Evolutionary conservation across 2,329 filamentous ascomycete genomes (phyloP).

Genomic region (Verticillium nubilum): DNA sequence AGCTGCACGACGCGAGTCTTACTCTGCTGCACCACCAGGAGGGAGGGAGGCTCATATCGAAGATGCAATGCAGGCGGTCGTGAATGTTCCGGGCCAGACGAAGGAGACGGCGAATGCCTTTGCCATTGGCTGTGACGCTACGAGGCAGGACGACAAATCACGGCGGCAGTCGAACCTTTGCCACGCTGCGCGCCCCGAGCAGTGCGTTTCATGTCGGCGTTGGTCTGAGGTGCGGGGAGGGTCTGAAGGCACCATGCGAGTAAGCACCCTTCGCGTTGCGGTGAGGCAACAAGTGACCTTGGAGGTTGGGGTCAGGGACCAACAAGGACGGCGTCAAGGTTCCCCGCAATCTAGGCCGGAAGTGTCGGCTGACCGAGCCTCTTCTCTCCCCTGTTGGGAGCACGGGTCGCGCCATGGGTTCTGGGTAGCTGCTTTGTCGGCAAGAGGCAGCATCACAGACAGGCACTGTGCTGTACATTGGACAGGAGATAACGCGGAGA

Average conservation of each 20-base stretch:
- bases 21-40: neutral
- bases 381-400: neutral
- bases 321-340: neutral
- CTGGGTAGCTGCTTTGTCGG: neutral
- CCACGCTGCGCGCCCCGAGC: neutral
- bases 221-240: neutral
- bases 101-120: neutral
- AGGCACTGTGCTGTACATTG: neutral
- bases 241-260: neutral
- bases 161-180: neutral
- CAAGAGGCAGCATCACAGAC: neutral
- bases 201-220: neutral
- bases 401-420: neutral
- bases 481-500: neutral
- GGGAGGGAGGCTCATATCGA: neutral
- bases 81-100: neutral
- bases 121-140: neutral
- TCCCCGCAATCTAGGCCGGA: neutral
- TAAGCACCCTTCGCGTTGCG: neutral
- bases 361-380: neutral
- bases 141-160: neutral
- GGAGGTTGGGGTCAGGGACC: neutral
- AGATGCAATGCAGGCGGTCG: neutral
- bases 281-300: neutral
- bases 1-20: neutral